Conservation (phyloP, 345 rosid genomes). For the Euphorbia tirucalli region DNA sequence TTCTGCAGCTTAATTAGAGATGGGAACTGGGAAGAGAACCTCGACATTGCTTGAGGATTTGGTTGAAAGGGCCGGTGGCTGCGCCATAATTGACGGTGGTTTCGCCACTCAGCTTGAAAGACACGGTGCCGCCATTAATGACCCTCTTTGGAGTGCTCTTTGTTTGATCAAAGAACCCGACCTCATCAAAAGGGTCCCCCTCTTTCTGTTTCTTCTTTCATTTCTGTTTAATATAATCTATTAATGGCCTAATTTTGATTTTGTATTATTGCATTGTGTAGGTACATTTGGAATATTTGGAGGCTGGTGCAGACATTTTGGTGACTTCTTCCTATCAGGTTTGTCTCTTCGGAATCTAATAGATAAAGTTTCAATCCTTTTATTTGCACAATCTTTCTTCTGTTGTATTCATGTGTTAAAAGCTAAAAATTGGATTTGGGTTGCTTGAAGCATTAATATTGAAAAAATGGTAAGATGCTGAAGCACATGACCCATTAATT, state of each 20-base stretch:
- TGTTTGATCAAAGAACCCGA: slow-evolving; percentile 71
- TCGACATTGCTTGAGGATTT: slow-evolving; percentile 56
- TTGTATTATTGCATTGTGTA: slow-evolving; percentile 18
- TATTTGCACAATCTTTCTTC: background rate
- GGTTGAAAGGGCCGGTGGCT: slow-evolving; percentile 71
- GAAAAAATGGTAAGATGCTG: background rate
- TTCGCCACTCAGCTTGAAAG: slow-evolving; percentile 90
- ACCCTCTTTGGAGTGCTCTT: slow-evolving; percentile 92
- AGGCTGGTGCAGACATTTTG: slow-evolving; percentile 89
- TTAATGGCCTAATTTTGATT: background rate
- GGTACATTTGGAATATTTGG: slow-evolving; percentile 90
- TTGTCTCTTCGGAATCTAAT: background rate
- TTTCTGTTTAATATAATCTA: background rate
- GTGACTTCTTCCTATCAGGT: slow-evolving; percentile 96
- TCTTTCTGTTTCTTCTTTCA: slow-evolving; percentile 11
- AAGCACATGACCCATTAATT: background rate
- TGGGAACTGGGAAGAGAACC: slow-evolving; percentile 45
- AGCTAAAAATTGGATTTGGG: background rate
- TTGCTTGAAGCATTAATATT: background rate
- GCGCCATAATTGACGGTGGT: slow-evolving; percentile 92
- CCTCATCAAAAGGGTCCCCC: slow-evolving; percentile 66
- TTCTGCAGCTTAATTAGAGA: background rate
- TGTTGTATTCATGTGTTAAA: background rate
- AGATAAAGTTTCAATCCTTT: background rate
- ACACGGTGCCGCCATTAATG: slow-evolving; percentile 80